Percentiles rank a stretch among this genome's conserved stretches.
Conservation (phyloP, 31 red algal species). For the Odonthalia washingtoniensis region DNA sequence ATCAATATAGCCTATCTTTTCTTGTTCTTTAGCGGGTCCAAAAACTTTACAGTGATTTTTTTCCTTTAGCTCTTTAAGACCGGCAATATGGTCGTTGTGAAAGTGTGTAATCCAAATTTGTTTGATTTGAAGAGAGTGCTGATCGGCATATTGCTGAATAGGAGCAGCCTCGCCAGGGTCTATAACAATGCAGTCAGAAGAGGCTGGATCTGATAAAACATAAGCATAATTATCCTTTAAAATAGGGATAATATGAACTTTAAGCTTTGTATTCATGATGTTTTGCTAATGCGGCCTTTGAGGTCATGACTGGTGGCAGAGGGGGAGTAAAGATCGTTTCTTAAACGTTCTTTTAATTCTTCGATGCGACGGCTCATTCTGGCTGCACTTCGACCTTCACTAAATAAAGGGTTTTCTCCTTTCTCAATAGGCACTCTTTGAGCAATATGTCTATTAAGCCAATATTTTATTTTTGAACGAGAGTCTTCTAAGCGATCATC, state of each 20-base stretch:
- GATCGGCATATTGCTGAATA: constrained; percentile 37
- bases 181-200: constrained; percentile 37
- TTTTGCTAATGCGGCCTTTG: too few species aligned
- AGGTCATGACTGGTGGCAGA: too few species aligned
- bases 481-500: too few species aligned
- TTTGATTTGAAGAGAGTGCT: constrained; percentile 33
- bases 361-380: too few species aligned
- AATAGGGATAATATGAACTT: constrained; percentile 9
- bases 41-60: constrained; percentile 49
- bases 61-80: constrained; percentile 52
- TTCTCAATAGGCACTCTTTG: too few species aligned
- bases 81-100: constrained; percentile 81
- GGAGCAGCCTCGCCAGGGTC: constrained; percentile 61
- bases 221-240: constrained; percentile 73
- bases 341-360: too few species aligned
- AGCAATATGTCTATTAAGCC: too few species aligned
- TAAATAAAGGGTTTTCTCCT: too few species aligned
- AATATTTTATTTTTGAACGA: too few species aligned
- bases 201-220: constrained; percentile 43
- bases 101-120: constrained; percentile 79
- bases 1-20: constrained; percentile 37
- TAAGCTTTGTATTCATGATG: constrained; percentile 1
- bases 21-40: constrained; percentile 1
- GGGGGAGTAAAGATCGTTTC: too few species aligned
- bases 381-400: too few species aligned